A percentile compares a stretch with the other conserved stretches of the same genome.
Evolutionary conservation across 2,329 filamentous ascomycete species (phyloP).

Genomic region (Ophiognomonia clavigignenti-juglandacearum): DNA sequence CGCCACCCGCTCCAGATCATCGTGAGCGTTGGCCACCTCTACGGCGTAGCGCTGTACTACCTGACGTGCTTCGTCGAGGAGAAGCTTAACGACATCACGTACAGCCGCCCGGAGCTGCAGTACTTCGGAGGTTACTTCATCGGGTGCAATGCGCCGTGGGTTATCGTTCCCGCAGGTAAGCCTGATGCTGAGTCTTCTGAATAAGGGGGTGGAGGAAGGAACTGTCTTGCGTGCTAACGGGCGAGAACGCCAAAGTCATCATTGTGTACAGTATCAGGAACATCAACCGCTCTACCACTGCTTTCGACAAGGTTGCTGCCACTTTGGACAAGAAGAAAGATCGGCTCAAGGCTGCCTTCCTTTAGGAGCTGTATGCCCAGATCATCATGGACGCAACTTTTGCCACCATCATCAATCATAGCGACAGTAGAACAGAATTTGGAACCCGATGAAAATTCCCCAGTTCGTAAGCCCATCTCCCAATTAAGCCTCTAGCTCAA

Average conservation of each 20-base stretch:
- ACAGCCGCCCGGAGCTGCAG: conserved; percentile 53
- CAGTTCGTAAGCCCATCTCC: too few species aligned
- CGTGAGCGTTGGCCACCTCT: conserved; percentile 51
- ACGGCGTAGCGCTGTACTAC: conserved; percentile 60
- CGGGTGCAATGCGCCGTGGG: conserved; percentile 58
- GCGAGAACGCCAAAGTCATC: neutral
- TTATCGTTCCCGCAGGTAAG: conserved; percentile 50
- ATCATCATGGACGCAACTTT: too few species aligned
- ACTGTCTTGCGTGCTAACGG: conserved; percentile 2
- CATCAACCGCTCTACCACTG: conserved; percentile 7
- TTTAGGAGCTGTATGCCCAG: neutral
- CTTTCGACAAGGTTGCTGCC: conserved; percentile 9
- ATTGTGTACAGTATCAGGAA: conserved; percentile 5
- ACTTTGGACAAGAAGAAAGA: conserved; percentile 7
- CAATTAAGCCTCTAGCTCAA: too few species aligned
- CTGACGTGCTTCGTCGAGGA: conserved; percentile 49
- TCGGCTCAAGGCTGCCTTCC: conserved; percentile 3
- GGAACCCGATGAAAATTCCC: too few species aligned
- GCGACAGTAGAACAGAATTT: too few species aligned
- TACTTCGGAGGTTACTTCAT: conserved; percentile 64
- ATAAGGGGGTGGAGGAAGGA: neutral
- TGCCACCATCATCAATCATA: too few species aligned
- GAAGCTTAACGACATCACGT: conserved; percentile 37
- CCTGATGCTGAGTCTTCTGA: conserved; percentile 13
- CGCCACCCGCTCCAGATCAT: conserved; percentile 49